phyloP scores from a whole-genome alignment of 2,329 filamentous ascomycete species.

The Leptographium radiaticola region DNA sequence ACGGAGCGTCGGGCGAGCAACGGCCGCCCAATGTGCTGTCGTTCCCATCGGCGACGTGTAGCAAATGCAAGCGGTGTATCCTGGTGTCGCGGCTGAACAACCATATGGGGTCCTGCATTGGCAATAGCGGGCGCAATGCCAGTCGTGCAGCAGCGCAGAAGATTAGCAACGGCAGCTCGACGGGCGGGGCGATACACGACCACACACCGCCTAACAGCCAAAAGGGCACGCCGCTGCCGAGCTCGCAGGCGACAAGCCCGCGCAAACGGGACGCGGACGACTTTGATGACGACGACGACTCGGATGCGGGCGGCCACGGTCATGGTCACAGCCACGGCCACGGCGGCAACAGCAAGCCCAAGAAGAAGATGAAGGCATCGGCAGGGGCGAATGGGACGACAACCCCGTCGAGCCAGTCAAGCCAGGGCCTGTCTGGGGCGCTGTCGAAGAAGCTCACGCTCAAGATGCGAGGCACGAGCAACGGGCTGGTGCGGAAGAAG shows the following conservation, averaged over 20 bases:
- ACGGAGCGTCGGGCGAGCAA: conserved; percentile 30
- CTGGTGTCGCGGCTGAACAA: conserved; percentile 53
- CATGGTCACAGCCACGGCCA: conserved; percentile 11
- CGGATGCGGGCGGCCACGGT: conserved; percentile 20
- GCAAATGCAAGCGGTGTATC: conserved; percentile 54
- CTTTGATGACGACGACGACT: conserved; percentile 38
- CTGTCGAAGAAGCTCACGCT: conserved; percentile 13
- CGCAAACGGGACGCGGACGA: conserved; percentile 44
- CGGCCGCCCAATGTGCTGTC: conserved; percentile 48
- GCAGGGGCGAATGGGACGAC: conserved; percentile 10
- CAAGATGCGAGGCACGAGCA: conserved; percentile 38
- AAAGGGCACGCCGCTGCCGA: conserved; percentile 45
- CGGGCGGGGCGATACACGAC: conserved; percentile 30
- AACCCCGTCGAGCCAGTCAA: conserved; percentile 9
- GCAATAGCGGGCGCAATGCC: conserved; percentile 50
- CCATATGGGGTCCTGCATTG: conserved; percentile 56
- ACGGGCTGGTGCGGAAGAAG: conserved; percentile 35
- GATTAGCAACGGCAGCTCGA: conserved; percentile 42
- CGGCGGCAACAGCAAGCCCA: conserved; percentile 22
- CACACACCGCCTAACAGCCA: conserved; percentile 50
- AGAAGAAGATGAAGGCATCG: conserved; percentile 43
- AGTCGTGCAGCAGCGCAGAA: conserved; percentile 50
- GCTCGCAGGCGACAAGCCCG: conserved; percentile 39
- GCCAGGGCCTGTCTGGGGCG: conserved; percentile 8
- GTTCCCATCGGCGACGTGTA: conserved; percentile 53